A percentile compares a stretch with the other conserved stretches of the same genome.
These are phyloP conservation scores for sunflower (Helianthus annuus) DNA, from an alignment of 129 eudicot species.

Conservation along the genomic window DNA sequence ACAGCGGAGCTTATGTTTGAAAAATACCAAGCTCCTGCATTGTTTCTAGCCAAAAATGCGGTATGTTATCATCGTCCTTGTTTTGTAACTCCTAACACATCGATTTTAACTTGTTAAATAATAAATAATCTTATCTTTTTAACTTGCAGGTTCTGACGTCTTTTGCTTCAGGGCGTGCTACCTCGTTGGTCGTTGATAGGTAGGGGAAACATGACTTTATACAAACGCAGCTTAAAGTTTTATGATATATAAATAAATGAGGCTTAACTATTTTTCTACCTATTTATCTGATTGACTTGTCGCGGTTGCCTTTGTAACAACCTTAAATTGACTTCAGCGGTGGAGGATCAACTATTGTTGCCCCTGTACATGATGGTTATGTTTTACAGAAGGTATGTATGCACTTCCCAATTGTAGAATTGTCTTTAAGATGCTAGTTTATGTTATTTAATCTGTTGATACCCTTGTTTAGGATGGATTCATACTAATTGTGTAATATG, in stretches of 20 bases:
- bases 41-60: slow-evolving; percentile 95
- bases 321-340: slow-evolving; percentile 54
- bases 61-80: slow-evolving; percentile 50
- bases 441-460: slow-evolving; percentile 21
- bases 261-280: neutral
- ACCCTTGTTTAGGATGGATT: neutral
- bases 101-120: slow-evolving; percentile 12
- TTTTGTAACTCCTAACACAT: slow-evolving; percentile 8
- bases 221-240: neutral
- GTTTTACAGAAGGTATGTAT: slow-evolving; percentile 98
- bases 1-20: slow-evolving; percentile 97
- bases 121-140: slow-evolving; percentile 21
- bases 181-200: slow-evolving; percentile 95
- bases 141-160: slow-evolving; percentile 83
- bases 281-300: slow-evolving; percentile 14
- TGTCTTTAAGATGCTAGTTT: neutral
- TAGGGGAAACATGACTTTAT: slow-evolving; percentile 36
- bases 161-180: slow-evolving; percentile 99
- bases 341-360: slow-evolving; percentile 98
- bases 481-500: neutral
- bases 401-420: slow-evolving; percentile 6
- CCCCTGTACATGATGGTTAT: slow-evolving; percentile 98
- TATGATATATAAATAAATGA: neutral
- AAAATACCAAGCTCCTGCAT: slow-evolving; percentile 95
- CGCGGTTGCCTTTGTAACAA: neutral